phyloP scores from a whole-genome alignment of 441 rosid species.

The Arabidopsis hybrid region DNA sequence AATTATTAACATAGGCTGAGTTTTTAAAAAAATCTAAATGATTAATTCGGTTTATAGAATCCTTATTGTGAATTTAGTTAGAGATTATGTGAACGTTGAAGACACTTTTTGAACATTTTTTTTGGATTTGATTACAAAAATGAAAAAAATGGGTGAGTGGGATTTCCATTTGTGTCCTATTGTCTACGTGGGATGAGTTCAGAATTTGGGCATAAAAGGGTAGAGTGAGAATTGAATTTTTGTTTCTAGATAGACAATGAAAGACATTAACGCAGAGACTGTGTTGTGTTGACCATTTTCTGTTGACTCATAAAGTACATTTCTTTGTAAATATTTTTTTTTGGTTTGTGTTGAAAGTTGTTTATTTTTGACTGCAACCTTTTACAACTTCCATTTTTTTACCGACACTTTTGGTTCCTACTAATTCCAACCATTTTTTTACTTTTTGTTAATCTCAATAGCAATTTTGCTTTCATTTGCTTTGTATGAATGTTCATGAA shows the following conservation, averaged over 20 bases:
- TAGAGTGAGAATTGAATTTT: slow-evolving; percentile 55
- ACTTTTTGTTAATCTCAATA: background rate
- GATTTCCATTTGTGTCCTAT: slow-evolving; percentile 53
- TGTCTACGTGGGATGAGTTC: slow-evolving; percentile 53
- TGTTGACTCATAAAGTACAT: slow-evolving; percentile 32
- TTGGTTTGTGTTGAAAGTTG: slow-evolving; percentile 6
- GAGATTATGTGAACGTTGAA: background rate
- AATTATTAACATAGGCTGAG: background rate
- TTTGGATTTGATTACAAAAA: background rate
- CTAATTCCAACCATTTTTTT: slow-evolving; percentile 15
- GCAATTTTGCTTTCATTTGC: background rate
- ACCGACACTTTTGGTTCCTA: slow-evolving; percentile 27
- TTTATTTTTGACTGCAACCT: slow-evolving; percentile 28
- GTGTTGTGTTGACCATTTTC: slow-evolving; percentile 53
- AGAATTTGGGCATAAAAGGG: slow-evolving; percentile 58
- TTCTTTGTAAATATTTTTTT: background rate
- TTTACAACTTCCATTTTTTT: slow-evolving; percentile 16
- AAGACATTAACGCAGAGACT: slow-evolving; percentile 34
- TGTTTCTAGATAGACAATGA: slow-evolving; percentile 34
- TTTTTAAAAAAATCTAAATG: background rate
- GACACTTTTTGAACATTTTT: background rate
- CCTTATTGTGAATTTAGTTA: background rate
- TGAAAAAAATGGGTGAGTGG: slow-evolving; percentile 35
- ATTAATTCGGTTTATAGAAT: background rate
- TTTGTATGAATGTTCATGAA: slow-evolving; percentile 38